Base-by-base conservation (phyloP, 139 green algal genomes). In the Micromonas commoda region DNA sequence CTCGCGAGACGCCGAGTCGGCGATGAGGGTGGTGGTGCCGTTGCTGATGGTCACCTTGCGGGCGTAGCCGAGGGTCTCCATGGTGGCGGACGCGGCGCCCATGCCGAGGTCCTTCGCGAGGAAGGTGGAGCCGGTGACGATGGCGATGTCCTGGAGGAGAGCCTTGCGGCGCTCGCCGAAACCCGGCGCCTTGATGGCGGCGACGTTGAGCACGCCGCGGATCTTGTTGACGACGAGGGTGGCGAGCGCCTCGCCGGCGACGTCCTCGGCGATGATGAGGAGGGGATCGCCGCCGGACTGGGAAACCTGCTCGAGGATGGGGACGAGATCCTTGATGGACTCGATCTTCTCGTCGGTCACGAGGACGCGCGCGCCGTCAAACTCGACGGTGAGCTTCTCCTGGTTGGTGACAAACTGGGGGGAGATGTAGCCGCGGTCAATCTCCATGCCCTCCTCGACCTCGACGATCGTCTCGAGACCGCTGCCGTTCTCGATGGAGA, bases 181-280 rank as follows among this genome's bases (percentile, higher is more conserved):
- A 80, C 94, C 92, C 77, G 92, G 90, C 20, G 91, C 88, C 83
- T 94, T 94, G 82, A 94, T 92, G 39, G 91, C 91, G 68, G 79
- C 87, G 34, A 98, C 95, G 57, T 94, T 91, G 61, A 99, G 79
- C 53, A 98, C 92, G 79, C 95, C 95, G 73, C 95, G 88, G 81
- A 99, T 86, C 90, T 98, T 98, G 91, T 99, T 99, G 0, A 99
- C 95, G 38, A 98, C 93, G 72, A 99, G 90, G 3, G 95, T 98
- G 52, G 95, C 95, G 64, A 99, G 87, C 6, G 94, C 94, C 87
- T 98, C 94, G 34, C 89, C 90, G 20, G 90, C 86, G 34, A 99
- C 88, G 73, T 99, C 95, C 87, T 99, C 95, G 1, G 95, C 91
- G 60, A 99, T 93, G 82, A 98, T 97, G 13, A 98, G 83, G 79